phyloP scores from a whole-genome alignment of 1,284 basidiomycete species.

The Cutaneotrichosporon cyanovorans region DNA sequence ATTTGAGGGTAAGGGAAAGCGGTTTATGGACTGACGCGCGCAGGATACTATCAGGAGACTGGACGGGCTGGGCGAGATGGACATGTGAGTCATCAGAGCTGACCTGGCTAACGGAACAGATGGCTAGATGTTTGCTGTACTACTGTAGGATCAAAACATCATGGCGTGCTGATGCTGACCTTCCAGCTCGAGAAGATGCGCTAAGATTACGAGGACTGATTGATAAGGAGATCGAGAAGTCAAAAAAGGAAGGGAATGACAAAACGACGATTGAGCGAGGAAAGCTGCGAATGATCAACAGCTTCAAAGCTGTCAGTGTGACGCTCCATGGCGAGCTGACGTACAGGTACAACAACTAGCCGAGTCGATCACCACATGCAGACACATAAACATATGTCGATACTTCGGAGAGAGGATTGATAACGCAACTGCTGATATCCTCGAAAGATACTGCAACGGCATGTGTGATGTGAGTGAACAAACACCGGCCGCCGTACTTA shows the following conservation, averaged over 20 bases:
- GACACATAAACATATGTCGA: constrained; percentile 69
- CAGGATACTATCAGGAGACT: constrained; percentile 84
- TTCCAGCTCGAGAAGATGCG: constrained; percentile 68
- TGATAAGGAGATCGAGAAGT: constrained; percentile 33
- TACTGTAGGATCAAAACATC: constrained; percentile 55
- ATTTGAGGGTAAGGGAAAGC: constrained; percentile 80
- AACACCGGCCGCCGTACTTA: not conserved
- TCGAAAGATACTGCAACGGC: constrained; percentile 57
- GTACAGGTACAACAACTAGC: constrained; percentile 50
- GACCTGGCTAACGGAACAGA: constrained; percentile 46
- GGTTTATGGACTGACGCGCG: constrained; percentile 1
- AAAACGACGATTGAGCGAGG: constrained; percentile 9
- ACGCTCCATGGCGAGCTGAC: not conserved
- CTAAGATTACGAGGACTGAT: constrained; percentile 54
- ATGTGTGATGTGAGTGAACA: constrained; percentile 71
- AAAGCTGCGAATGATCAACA: constrained; percentile 46
- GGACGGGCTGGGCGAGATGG: constrained; percentile 80
- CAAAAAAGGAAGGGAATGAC: constrained; percentile 17
- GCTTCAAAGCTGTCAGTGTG: constrained; percentile 56
- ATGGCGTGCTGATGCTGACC: not conserved
- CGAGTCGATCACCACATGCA: constrained; percentile 58
- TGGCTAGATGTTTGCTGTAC: constrained; percentile 69
- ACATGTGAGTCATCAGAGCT: constrained; percentile 49
- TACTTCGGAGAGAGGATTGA: constrained; percentile 75
- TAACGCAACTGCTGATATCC: constrained; percentile 48